Base-by-base conservation (phyloP, 169 alveolate species). In the Condylostoma magnum region DNA sequence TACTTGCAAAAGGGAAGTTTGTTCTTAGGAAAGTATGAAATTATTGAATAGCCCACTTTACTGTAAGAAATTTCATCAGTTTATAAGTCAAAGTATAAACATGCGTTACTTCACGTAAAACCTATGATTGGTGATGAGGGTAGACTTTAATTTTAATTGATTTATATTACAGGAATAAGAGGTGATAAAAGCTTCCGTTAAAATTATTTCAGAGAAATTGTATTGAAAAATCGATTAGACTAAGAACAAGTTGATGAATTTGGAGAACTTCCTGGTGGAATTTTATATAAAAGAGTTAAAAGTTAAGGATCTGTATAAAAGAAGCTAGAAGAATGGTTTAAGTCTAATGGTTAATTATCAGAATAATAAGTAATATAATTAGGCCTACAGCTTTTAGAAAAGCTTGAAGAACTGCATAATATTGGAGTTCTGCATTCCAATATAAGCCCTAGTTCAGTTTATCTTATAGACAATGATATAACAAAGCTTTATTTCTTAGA, bases 251-350 rank as follows among this genome's bases (percentile, higher is more conserved):
- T 67, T 8, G 30, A 30, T 44, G 76, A 67, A 12, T 67, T 67
- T 27, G 76, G 76, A 3, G 60, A 67, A 47, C 30, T 67, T 18
- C 76, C 76, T 47, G 76, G 76, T 27, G 76, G 76, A 10, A 18
- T 67, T 15, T 33, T 67, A 28, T 67, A 67, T 48, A 67, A 67
- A 50, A 46, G 60, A 67, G 27, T 67, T 46, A 48, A 47, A 28
- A 36, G n/a, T 5, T 20, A 33, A 12, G 66, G 50, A 48, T 48
- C 53, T 48, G 22, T 31, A 25, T 31, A 67, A 48, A 67, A 48
- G 76, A 50, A 60, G 25, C 53, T 67, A 6, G 36, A 63, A 25
- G 73, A 63, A 37, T 63, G 46, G 27, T 63, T 63, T 22, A 22
- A 41, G 3, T 27, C 2, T 0, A 53, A 53, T 4, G 38, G 18